Conservation (phyloP, 352 stramenopile species). For the Phytophthora palmivora region DNA sequence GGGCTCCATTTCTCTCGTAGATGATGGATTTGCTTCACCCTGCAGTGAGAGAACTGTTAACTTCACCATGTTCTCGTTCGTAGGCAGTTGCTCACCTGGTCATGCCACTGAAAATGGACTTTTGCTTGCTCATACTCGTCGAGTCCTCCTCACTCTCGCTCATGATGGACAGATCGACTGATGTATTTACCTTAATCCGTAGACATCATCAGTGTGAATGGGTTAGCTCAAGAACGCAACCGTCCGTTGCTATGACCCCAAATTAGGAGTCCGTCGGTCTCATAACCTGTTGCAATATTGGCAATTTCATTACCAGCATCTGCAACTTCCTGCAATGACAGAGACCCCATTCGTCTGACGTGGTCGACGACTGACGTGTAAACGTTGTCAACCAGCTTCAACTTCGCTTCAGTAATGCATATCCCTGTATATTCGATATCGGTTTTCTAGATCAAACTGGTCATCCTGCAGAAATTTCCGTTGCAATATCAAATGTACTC, state of each 20-base stretch:
- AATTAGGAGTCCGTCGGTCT: too few species aligned
- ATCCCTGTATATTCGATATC: background rate
- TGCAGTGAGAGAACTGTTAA: slow-evolving; percentile 2
- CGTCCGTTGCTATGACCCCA: slow-evolving; percentile 15
- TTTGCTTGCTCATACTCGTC: slow-evolving; percentile 36
- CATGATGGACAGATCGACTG: slow-evolving; percentile 24
- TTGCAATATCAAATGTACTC: slow-evolving; percentile 11
- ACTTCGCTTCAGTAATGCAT: background rate
- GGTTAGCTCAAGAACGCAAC: slow-evolving; percentile 12
- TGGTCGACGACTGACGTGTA: too few species aligned
- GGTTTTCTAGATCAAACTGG: background rate
- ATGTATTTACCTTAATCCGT: slow-evolving; percentile 14
- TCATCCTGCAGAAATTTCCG: background rate
- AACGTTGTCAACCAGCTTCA: slow-evolving; percentile 19
- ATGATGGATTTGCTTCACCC: slow-evolving; percentile 63
- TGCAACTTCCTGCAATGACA: too few species aligned
- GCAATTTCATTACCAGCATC: too few species aligned
- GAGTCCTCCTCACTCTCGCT: slow-evolving; percentile 53
- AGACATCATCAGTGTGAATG: slow-evolving; percentile 19
- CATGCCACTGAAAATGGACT: slow-evolving; percentile 64
- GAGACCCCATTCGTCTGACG: too few species aligned
- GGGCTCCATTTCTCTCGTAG: slow-evolving; percentile 60
- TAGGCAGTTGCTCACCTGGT: slow-evolving; percentile 15
- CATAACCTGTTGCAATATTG: too few species aligned
- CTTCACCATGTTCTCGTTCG: background rate